Conservation (phyloP, 805 yeast genomes). For the Spencermartinsiella europaea region DNA sequence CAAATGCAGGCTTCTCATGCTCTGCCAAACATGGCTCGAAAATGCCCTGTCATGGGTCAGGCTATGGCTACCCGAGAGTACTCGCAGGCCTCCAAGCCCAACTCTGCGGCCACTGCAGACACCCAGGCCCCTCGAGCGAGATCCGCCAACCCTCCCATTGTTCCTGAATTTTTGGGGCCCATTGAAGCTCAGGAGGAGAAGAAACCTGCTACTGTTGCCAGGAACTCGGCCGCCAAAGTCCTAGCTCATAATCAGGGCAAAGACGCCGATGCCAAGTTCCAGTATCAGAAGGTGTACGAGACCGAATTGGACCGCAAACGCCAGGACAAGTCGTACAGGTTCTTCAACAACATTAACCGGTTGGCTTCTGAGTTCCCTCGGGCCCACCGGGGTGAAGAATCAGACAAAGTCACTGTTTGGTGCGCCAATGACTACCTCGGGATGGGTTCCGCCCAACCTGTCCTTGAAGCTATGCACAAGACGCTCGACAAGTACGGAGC, state of each 20-base stretch:
- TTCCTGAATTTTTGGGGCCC: not conserved
- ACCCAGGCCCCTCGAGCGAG: conserved; percentile 20
- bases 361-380: conserved; percentile 88
- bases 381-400: conserved; percentile 75
- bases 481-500: conserved; percentile 89
- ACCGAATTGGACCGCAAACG: conserved; percentile 69
- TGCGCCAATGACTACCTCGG: conserved; percentile 97
- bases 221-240: conserved; percentile 1
- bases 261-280: conserved; percentile 40
- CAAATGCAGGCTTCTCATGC: conserved; percentile 40
- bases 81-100: conserved; percentile 11
- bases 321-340: conserved; percentile 87
- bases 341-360: conserved; percentile 94
- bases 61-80: conserved; percentile 44
- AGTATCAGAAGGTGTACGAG: conserved; percentile 65
- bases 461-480: conserved; percentile 67
- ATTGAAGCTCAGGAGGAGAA: not conserved
- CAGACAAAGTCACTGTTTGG: conserved; percentile 95
- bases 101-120: conserved; percentile 30
- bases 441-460: conserved; percentile 77
- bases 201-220: not conserved
- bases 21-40: conserved; percentile 55
- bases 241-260: not conserved
- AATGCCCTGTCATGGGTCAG: conserved; percentile 88
- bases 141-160: not conserved